Base-by-base conservation (phyloP, 2,329 filamentous ascomycete genomes). In the Colletotrichum sansevieriae region DNA sequence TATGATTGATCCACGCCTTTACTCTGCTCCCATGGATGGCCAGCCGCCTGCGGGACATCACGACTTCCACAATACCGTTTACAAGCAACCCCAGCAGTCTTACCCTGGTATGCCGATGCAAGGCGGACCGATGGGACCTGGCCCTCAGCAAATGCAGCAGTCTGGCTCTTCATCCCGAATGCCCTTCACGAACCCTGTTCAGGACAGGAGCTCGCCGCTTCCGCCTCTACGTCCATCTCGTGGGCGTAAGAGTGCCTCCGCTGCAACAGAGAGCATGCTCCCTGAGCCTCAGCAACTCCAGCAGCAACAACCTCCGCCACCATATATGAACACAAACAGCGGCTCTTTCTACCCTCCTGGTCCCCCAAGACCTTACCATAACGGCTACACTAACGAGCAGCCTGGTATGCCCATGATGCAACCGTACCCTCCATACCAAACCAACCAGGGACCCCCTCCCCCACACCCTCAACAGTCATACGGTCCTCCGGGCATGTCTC, bases 171-270 rank as follows among this genome's bases (percentile, higher is more conserved):
- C 52, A 11, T 68, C 70, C 20, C 57, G 70, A 18, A 71, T 72
- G 61, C 70, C 70, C 8, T 72, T 72, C 35, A 68, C 70, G 13
- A 72, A 71, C 49, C 70, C 70, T 5, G 33, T 47, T 4, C 60
- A 68, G 20, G 68, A 71, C 41, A 70, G 67, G 52, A 61, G 64
- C 46, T 71, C 70, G 2, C 70, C 70, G 22, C 68, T 72, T 3
- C 70, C 70, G 1, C 70, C 68, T 12, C 51, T 72, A 39, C 60
- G 70, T 3, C 70, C 70, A 29, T 69, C 66, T 20, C 55, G 66
- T 39, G 56, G 66, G 39, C 66, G 66, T 3, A 69, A 69, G 18
- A 69, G 62, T 35, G 56, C 37, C 7, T 62, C 66, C 25, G 49
- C 62, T 5, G 66, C 49, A 44, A 41, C 62, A 25, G 62, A 69